A percentile compares a stretch with the other conserved stretches of the same genome.
Evolutionary conservation across 495 filamentous ascomycete species (phyloP).

Genomic region (Astrothelium subdiscretum): DNA sequence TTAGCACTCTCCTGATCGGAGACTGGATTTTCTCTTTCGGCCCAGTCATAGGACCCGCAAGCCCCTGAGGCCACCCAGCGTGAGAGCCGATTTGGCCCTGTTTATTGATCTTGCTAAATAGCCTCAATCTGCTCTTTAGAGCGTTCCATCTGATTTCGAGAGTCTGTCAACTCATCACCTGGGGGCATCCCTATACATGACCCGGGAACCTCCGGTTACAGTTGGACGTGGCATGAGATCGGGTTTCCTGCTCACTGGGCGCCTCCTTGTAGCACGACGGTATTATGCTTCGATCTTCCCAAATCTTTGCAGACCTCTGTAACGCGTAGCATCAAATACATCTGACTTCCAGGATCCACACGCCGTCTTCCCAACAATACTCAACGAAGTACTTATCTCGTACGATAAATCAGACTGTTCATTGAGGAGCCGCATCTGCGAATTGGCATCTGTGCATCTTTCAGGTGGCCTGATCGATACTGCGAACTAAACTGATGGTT

Average conservation of each 20-base stretch:
- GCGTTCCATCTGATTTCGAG: too few relatives aligned
- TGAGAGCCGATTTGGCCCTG: too few relatives aligned
- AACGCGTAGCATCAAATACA: not conserved
- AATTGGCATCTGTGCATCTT: not conserved
- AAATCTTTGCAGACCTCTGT: not conserved
- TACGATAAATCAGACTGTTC: not conserved
- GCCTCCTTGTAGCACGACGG: not conserved
- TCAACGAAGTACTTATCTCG: not conserved
- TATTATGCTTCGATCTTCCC: not conserved
- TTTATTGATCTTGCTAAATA: too few relatives aligned
- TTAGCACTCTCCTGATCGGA: too few relatives aligned
- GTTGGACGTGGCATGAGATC: not conserved
- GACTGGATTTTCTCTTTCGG: too few relatives aligned
- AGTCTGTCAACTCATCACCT: not conserved
- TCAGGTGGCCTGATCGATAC: not conserved
- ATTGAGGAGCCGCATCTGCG: not conserved
- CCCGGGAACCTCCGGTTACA: not conserved
- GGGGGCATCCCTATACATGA: not conserved
- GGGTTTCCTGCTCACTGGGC: not conserved
- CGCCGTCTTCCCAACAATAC: not conserved
- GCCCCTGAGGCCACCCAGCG: too few relatives aligned
- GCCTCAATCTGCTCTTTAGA: too few relatives aligned
- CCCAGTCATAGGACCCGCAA: too few relatives aligned
- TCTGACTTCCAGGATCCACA: not conserved
- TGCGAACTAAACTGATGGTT: not conserved